phyloP scores from a whole-genome alignment of 2,329 filamentous ascomycete species.

The Chaetomiaceae sp. region DNA sequence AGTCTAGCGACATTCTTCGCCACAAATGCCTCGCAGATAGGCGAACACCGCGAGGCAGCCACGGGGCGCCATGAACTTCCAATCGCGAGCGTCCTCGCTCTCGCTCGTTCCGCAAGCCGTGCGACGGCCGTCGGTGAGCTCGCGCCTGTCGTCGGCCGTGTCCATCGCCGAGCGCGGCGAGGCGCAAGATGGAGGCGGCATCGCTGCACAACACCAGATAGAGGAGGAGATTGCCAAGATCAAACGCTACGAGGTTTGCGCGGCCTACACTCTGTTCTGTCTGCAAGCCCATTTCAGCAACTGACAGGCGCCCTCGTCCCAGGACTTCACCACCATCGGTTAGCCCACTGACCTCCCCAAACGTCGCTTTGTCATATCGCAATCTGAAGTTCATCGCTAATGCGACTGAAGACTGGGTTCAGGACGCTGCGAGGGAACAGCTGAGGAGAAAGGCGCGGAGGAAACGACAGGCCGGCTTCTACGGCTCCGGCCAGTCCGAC shows the following conservation, averaged over 20 bases:
- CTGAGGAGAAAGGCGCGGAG: conserved; percentile 70
- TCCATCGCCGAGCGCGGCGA: conserved; percentile 60
- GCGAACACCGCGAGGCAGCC: conserved; percentile 23
- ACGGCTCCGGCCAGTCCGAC: conserved; percentile 61
- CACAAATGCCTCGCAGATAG: conserved; percentile 28
- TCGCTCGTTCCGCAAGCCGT: conserved; percentile 31
- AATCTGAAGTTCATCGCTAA: conserved; percentile 28
- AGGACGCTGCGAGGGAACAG: conserved; percentile 90
- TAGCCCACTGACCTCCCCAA: conserved; percentile 2
- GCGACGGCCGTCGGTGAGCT: conserved; percentile 53
- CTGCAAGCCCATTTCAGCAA: conserved; percentile 2
- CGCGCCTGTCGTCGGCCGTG: conserved; percentile 61
- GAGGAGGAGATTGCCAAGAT: conserved; percentile 96
- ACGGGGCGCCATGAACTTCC: conserved; percentile 40
- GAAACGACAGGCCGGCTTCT: conserved; percentile 64
- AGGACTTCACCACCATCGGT: conserved; percentile 94
- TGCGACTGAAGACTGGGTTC: conserved; percentile 73
- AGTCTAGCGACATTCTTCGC: no score
- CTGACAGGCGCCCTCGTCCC: conserved; percentile 4
- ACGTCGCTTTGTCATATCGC: conserved; percentile 1
- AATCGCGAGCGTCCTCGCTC: conserved; percentile 48
- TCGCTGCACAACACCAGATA: conserved; percentile 60
- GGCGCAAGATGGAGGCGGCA: conserved; percentile 44
- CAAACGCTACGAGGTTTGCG: conserved; percentile 77
- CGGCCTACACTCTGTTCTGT: neutral